Evolutionary conservation across 2,329 filamentous ascomycete genomes (phyloP), one percentile per base, ranked within the genome.

Genomic region (Sporothrix brunneoviolacea): DNA sequence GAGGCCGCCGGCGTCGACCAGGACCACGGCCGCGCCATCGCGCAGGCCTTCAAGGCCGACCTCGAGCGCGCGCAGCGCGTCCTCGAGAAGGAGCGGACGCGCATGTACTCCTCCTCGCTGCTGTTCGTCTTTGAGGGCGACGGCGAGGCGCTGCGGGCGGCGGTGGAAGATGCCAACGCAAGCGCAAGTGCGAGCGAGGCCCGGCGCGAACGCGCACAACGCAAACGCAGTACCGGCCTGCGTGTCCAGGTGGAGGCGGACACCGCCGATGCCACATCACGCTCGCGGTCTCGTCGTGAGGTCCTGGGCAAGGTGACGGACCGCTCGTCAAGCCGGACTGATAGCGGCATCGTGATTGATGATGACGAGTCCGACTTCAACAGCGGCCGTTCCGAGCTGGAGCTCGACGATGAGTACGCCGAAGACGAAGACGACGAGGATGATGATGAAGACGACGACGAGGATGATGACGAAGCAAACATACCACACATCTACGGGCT

Each of bases 401-500:
- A 80, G 4, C 70, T 74, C 42, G 72, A 77, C 44, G 27, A 28
- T 4, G 62, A 70, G 55, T 62, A 75, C 57, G 69, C 68, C 51
- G 70, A 72, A 32, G 65, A 69, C 22, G 68, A 67, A 21, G 64
- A 67, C 18, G 30, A 40, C 54, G 8, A 38, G 54, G 36, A 57
- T 28, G 48, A 55, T 27, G 67, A 69, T 0, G 63, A 65, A 1
- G 66, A 71, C 1, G 72, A 72, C 2, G 71, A 73, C 2, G 71
- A 74, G 1, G 73, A 71, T 2, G 76, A 82, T 0, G 77, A 82
- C 2, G 77, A 81, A 3, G 70, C 74, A 46, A 63, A 70, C 54
- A 62, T 65, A 57, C 85, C 85, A 0, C 83, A 83, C 59, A 79
- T 95, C 38, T 88, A 85, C 61, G 78, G 82, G 12, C 75, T 96